Base-by-base conservation (phyloP, 805 yeast species). In the Candida alai region DNA sequence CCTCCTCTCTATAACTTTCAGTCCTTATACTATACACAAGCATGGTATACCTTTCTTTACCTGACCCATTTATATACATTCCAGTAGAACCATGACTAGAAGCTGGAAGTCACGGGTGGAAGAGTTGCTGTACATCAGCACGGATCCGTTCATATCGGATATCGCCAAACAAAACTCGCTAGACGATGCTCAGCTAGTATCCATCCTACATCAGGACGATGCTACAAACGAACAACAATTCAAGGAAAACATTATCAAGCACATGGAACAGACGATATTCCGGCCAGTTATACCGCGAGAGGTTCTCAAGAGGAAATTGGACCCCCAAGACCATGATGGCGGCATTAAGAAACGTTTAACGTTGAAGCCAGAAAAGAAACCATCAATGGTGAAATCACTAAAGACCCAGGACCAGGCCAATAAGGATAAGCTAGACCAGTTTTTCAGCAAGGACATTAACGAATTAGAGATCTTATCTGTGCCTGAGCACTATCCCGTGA, bases 401-500 rank as follows among this genome's bases (percentile, higher is more conserved):
- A 40, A 44, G 28, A 22, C 43, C 6, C 44, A 39, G 24, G 24
- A 28, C 15, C 42, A 43, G 22, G 41, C 32, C 4, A 19, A 15
- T 14, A 6, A 29, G 14, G 40, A 42, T 32, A 34, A 37, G 20
- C 19, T 52, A 6, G 43, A 52, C 12, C 42, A 30, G 20, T 57
- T 51, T 30, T 43, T 58, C 17, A 35, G 44, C 21, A 54, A 49
- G 30, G 47, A 47, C 24, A 42, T 67, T 11, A 34, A 49, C 4
- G 64, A 60, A 6, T 35, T 66, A 37, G 66, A 65, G 30, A 49
- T 67, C 8, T 39, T 66, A n/a, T 47, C 67, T 1, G 51, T 65
- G 5, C 71, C 72, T 1, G 70, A 65, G 30, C 60, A 60, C 34
- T 65, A 61, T 38, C 73, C 73, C 9, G 56, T 66, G 0, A 55